Evolutionary conservation across 2,329 filamentous ascomycete species (phyloP).

Genomic region (Calonectria fujianensis): DNA sequence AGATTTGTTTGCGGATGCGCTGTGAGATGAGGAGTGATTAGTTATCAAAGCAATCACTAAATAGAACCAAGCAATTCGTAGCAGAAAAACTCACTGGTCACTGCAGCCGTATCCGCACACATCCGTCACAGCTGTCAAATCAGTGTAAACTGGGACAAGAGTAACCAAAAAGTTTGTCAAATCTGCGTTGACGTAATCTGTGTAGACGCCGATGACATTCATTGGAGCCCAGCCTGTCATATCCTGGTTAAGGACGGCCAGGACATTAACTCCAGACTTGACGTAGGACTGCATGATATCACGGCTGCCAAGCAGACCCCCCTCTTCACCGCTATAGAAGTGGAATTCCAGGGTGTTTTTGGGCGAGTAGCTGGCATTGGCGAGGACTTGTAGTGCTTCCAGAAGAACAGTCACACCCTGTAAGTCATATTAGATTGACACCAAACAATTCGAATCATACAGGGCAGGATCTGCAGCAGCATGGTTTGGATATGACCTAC

Average conservation of each 20-base stretch:
- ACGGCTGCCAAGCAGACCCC: conserved; percentile 67
- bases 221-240: conserved; percentile 69
- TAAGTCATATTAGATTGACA: background rate
- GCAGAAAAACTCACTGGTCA: conserved; percentile 58
- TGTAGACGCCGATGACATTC: conserved; percentile 65
- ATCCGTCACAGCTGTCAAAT: conserved; percentile 52
- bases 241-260: conserved; percentile 68
- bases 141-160: conserved; percentile 63
- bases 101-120: conserved; percentile 66
- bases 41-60: background rate
- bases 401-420: conserved; percentile 35
- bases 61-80: background rate
- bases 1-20: conserved; percentile 32
- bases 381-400: conserved; percentile 62
- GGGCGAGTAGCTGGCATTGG: conserved; percentile 61
- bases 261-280: conserved; percentile 58
- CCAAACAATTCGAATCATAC: background rate
- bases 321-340: conserved; percentile 69
- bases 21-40: conserved; percentile 9
- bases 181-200: conserved; percentile 65
- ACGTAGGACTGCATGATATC: conserved; percentile 65
- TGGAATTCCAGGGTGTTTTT: conserved; percentile 71
- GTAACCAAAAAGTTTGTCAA: conserved; percentile 63
- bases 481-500: conserved; percentile 9
- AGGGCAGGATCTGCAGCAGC: background rate